Conservation (phyloP, 2,329 filamentous ascomycete genomes). For the Fusarium gaditjirri region DNA sequence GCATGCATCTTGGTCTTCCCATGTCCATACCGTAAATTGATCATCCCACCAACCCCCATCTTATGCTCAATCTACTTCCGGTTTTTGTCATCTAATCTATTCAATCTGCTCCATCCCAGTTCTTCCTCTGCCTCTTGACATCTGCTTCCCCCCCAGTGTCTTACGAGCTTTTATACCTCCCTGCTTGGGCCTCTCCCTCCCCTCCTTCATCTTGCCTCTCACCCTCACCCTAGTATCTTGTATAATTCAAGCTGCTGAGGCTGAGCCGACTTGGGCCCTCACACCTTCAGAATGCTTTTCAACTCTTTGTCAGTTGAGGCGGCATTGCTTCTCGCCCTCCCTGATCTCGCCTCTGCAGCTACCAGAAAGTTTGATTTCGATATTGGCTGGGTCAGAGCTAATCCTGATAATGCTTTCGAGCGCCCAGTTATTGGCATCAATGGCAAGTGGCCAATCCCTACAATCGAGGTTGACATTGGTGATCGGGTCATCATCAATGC, state of each 20-base stretch:
- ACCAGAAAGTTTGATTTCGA: slow-evolving; percentile 73
- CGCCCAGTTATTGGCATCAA: slow-evolving; percentile 81
- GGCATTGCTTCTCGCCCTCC: slow-evolving; percentile 32
- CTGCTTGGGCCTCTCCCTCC: neutral
- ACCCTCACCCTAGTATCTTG: neutral
- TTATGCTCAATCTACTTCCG: neutral
- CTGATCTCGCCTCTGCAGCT: slow-evolving; percentile 46
- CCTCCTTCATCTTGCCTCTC: neutral
- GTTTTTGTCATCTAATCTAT: slow-evolving; percentile 24
- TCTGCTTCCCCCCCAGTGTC: neutral
- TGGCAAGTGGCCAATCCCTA: slow-evolving; percentile 77
- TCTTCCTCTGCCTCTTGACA: slow-evolving; percentile 1
- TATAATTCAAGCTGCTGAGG: slow-evolving; percentile 10
- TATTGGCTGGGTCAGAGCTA: slow-evolving; percentile 75
- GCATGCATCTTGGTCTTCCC: neutral
- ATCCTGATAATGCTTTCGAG: slow-evolving; percentile 72
- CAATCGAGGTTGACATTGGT: slow-evolving; percentile 70
- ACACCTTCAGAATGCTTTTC: slow-evolving; percentile 29
- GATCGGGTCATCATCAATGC: slow-evolving; percentile 70
- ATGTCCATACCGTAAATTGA: slow-evolving; percentile 11
- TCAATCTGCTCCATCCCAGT: slow-evolving; percentile 15
- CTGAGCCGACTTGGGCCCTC: neutral
- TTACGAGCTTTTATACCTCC: slow-evolving; percentile 9
- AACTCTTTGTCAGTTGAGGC: slow-evolving; percentile 23
- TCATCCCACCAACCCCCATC: slow-evolving; percentile 10